Conservation (phyloP, 108 stramenopile genomes). For the Aurantiochytrium sp. region DNA sequence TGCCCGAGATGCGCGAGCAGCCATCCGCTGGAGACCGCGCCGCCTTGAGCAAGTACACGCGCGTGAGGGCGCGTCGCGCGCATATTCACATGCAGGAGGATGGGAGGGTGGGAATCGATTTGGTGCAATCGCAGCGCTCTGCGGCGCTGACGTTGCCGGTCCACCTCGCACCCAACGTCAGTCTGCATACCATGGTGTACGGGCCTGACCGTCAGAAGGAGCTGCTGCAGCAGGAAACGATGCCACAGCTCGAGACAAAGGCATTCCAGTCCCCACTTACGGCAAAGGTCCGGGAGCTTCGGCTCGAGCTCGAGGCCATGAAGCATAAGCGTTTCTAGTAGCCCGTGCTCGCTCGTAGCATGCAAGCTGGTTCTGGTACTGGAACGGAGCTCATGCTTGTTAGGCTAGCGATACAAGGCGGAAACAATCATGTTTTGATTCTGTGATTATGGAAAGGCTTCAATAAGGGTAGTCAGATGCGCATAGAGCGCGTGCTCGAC, state of each 20-base stretch:
- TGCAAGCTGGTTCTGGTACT: too few species aligned
- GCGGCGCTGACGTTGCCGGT: neutral
- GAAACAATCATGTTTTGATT: too few species aligned
- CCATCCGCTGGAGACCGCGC: neutral
- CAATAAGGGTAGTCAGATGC: neutral
- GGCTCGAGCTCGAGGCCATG: neutral
- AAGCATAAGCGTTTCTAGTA: neutral
- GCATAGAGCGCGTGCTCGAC: neutral
- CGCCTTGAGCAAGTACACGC: neutral
- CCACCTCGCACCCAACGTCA: neutral
- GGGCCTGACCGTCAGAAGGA: too few species aligned
- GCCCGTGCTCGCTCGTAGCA: too few species aligned
- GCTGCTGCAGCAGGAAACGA: too few species aligned
- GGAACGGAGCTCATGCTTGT: too few species aligned
- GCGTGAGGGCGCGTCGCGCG: neutral
- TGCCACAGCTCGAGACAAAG: too few species aligned
- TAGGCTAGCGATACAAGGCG: too few species aligned
- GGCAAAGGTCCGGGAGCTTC: neutral
- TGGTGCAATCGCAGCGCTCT: neutral
- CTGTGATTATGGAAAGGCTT: neutral
- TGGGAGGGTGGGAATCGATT: neutral
- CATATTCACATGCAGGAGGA: neutral
- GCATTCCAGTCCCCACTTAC: neutral
- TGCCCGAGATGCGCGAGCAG: too few species aligned
- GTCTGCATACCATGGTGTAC: neutral